Percentiles rank a stretch among this genome's conserved stretches.
Evolutionary conservation across 371 early-diverging fungal species (phyloP).

Genomic region (Syncephalastrum sp.): DNA sequence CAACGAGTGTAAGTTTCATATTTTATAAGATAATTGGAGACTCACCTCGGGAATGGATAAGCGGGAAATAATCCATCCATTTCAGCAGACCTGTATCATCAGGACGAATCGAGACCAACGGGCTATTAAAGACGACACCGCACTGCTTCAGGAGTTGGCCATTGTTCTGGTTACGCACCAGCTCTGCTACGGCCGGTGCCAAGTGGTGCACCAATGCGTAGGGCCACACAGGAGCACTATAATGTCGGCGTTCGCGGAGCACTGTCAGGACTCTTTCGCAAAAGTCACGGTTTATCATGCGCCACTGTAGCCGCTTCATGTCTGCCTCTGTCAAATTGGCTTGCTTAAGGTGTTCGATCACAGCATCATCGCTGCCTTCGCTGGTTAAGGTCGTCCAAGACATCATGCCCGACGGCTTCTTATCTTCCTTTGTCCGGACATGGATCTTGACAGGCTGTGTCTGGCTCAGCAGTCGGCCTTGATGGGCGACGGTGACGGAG

Average conservation of each 20-base stretch:
- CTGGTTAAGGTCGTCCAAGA: conserved; percentile 23
- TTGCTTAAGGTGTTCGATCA: conserved; percentile 24
- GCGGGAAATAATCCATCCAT: conserved; percentile 50
- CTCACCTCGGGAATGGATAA: conserved; percentile 53
- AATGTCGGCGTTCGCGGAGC: conserved; percentile 20
- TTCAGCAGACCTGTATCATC: conserved; percentile 4
- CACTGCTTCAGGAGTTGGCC: conserved; percentile 15
- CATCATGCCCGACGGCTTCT: background rate
- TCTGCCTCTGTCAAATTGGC: conserved; percentile 28
- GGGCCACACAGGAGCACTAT: conserved; percentile 20
- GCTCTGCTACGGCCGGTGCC: conserved; percentile 21
- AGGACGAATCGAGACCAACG: conserved; percentile 24
- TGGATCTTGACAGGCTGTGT: conserved; percentile 3
- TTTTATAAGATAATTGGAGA: background rate
- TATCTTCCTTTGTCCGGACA: conserved; percentile 3
- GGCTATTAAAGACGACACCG: conserved; percentile 44
- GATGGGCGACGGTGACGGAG: conserved; percentile 37
- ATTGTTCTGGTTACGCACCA: conserved; percentile 15
- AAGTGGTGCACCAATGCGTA: conserved; percentile 37
- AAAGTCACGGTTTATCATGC: conserved; percentile 31
- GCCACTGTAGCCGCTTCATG: conserved; percentile 25
- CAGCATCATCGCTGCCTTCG: conserved; percentile 18
- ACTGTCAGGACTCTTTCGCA: conserved; percentile 14
- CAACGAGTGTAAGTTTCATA: background rate
- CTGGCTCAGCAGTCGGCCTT: conserved; percentile 11